Evolutionary conservation across 768 basidiomycete species (phyloP), one percentile per base, ranked within the genome.

Genomic region (Pulveroboletus sp.): DNA sequence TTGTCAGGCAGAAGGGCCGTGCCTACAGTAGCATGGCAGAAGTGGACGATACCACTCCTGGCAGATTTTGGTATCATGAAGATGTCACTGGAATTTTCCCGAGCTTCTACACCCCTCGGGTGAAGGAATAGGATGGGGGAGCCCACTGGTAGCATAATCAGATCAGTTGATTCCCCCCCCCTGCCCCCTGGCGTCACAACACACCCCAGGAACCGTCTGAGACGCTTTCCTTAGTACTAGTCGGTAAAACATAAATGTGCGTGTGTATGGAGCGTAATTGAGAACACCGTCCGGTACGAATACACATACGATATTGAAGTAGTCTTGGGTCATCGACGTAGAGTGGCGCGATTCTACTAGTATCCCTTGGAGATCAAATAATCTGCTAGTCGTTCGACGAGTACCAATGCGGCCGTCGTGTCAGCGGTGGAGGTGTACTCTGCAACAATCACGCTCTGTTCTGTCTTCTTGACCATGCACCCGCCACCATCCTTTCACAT

Each of bases 51-150:
- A 36, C 17, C 13, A 42, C 18, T 0, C 46, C 50, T 2, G 61
- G 57, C 6, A 57, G 44, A 28, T 80, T 71, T 49, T 84, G 84
- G 83, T 85, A 83, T 55, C 71, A 81, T 53, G 80, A 84, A 54
- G 74, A 81, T 39, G 56, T 83, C 27, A 69, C 71, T 27, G 70
- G 76, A 51, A 73, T 74, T 15, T 63, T 82, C 41, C 78, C 83
- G 6, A 82, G 82, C 57, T 85, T 69, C 59, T 75, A 75, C 52
- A 68, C 67, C 3, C 69, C 66, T 33, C 45, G 44, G 37, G 39
- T 27, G 2, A 41, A 47, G 40, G 55, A 55, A n/a, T 52, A 39
- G 30, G 24, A 10, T 14, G n/a, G 15, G 24, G 17, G n/a, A n/a
- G 10, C 5, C 15, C 21, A 24, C 18, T 24, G 31, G 15, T 2